These are phyloP conservation scores for Hirschioporus abietinus DNA, from an alignment of 768 basidiomycete genomes.

Conservation along the genomic window DNA sequence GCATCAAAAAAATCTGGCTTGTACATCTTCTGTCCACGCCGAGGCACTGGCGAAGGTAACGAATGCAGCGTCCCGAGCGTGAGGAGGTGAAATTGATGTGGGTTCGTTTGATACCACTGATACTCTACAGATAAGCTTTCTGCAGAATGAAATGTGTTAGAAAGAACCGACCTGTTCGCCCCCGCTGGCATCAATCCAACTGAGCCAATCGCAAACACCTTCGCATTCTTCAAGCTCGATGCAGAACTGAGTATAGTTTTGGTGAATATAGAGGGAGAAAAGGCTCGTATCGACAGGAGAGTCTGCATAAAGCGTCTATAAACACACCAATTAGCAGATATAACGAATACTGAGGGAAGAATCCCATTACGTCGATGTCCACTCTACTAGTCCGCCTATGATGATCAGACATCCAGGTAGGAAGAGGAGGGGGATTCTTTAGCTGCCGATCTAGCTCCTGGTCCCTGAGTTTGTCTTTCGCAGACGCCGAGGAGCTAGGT, in stretches of 20 bases:
- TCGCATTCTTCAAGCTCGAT: constrained; percentile 69
- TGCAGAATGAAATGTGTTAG: background rate
- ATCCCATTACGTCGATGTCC: constrained; percentile 55
- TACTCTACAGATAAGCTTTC: background rate
- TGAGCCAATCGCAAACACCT: constrained; percentile 66
- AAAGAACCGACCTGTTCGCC: constrained; percentile 49
- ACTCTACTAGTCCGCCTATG: constrained; percentile 67
- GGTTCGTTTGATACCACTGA: constrained; percentile 65
- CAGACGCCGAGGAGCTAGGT: constrained; percentile 44
- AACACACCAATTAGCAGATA: constrained; percentile 5
- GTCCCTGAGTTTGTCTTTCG: constrained; percentile 61
- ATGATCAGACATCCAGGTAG: constrained; percentile 53
- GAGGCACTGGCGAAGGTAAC: constrained; percentile 79
- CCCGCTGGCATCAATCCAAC: constrained; percentile 67
- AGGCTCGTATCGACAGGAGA: constrained; percentile 90
- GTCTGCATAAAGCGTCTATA: constrained; percentile 68
- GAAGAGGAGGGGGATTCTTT: constrained; percentile 51
- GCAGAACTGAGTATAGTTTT: constrained; percentile 89
- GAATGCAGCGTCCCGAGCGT: constrained; percentile 81
- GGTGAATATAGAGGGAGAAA: constrained; percentile 86
- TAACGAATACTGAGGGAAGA: background rate
- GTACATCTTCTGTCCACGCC: constrained; percentile 73
- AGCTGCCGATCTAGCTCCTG: constrained; percentile 50
- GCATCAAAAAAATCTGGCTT: constrained; percentile 85
- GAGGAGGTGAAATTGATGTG: constrained; percentile 82